Base-by-base conservation (phyloP, 768 basidiomycete genomes). In the Mycena belliarum region DNA sequence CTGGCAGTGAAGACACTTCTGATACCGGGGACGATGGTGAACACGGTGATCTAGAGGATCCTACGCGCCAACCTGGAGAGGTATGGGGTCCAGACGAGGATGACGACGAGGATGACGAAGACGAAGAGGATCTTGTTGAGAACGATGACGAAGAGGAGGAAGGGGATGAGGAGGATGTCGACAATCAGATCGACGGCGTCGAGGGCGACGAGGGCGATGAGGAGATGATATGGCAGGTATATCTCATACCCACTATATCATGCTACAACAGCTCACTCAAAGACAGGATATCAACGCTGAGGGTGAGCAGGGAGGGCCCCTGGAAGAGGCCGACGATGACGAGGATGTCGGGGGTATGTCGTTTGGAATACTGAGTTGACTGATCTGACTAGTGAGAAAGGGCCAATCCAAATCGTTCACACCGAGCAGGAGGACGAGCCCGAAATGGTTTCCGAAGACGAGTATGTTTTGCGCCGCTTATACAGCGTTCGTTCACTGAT, bases 1-100 rank as follows among this genome's bases (percentile, higher is more conserved):
- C 88, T 0, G 89, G 87, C 24, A 92, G 89, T 59, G 91, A 90
- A 58, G 89, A 87, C 49, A 91, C 90, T 2, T 91, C 89, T 0
- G 82, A 84, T 45, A 87, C 86, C 0, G 90, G 86, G 21, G 89
- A 89, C 26, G 86, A 84, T 26, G 84, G 75, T 8, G 86, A 82
- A 29, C 88, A 83, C 42, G 88, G 83, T 41, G 40, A 23, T 20
- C 71, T 85, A 1, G 85, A 83, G 41, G 78, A 84, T n/a, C 81
- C 78, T 28, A 76, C 77, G 8, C 83, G 77, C 32, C 83, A 81
- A 38, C 82, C 81, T 20, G 84, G 77, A 48, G 85, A 84, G 54
- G 81, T 70, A 29, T 92, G 90, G 84, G 84, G 81, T 49, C 82
- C 85, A 44, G 83, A 75, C 26, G 87, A 86, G n/a, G 86, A 86